Evolutionary conservation across 139 green algal genomes (phyloP), one percentile per base, ranked within the genome.

Genomic region (Volvox reticuliferus): DNA sequence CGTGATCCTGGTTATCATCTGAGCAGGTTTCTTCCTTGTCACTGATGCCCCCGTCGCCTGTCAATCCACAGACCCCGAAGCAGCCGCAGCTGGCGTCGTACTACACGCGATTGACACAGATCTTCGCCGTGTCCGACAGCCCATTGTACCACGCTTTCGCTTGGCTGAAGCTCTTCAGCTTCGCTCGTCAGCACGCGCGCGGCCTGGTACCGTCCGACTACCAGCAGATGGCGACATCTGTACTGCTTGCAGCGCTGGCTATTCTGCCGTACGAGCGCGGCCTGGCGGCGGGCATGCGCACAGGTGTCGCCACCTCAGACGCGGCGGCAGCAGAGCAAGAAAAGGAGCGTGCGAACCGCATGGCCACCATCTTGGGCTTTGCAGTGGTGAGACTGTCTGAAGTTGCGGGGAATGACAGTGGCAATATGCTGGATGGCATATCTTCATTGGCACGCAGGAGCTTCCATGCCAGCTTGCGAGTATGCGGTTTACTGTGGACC

Each of bases 311-410:
- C 33, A 73, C 81, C 37, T 84, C 55, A 30, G 93, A 95, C 35
- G 96, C 97, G 63, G 90, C 88, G 24, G 92, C 93, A 24, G 88
- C 92, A 28, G 95, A 97, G 91, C 93, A 97, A 90, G 97, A 98
- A 84, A 95, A 96, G 90, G 98, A 99, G 84, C 96, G 96, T 79
- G 96, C 95, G 61, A 44, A 96, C 69, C 97, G 98, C 88, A 99
- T 99, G 96, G 98, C 98, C 36, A 97, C 94, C 91, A 98, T 99
- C 80, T 96, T 99, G 32, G 97, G 97, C 69, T 99, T 99, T 91
- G 94, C 92, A 6, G 94, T 96, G 91, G 95, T 96, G 88, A 84
- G 92, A 88, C 26, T 75, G 67, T 12, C 22, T 75, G 22, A 55
- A 55, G 44, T n/a, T n/a, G 44, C 5, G 9, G 44, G 44, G 9